Percentiles rank a stretch among this genome's conserved stretches.
phyloP scores from a whole-genome alignment of 108 stramenopile species.

The Conticribra weissflogii region DNA sequence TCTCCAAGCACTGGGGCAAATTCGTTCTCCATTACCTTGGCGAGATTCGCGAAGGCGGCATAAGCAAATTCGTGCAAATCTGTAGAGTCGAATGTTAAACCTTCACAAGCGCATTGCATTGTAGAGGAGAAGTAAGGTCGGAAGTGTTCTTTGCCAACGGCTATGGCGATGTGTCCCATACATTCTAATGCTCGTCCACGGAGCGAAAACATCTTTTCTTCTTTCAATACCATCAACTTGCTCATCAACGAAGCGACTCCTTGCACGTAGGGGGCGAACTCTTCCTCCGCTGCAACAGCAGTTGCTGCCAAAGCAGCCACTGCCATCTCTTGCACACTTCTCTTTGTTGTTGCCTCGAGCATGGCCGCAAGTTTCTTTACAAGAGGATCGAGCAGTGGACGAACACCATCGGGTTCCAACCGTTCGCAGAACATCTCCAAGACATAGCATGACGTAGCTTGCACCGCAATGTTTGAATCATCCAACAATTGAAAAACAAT shows the following conservation, averaged over 20 bases:
- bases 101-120: slow-evolving; percentile 89
- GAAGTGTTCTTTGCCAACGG: slow-evolving; percentile 92
- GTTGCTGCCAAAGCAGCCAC: slow-evolving; percentile 96
- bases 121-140: slow-evolving; percentile 93
- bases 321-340: slow-evolving; percentile 96
- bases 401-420: slow-evolving; percentile 92
- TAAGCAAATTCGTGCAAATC: slow-evolving; percentile 97
- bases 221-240: slow-evolving; percentile 80
- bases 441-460: slow-evolving; percentile 96
- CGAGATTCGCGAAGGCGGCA: slow-evolving; percentile 94
- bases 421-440: slow-evolving; percentile 99
- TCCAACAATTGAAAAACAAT: slow-evolving; percentile 93
- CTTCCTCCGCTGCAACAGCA: slow-evolving; percentile 96
- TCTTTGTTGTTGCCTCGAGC: slow-evolving; percentile 90
- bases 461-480: slow-evolving; percentile 86
- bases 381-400: slow-evolving; percentile 89
- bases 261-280: slow-evolving; percentile 93
- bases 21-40: slow-evolving; percentile 96
- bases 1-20: slow-evolving; percentile 89
- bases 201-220: slow-evolving; percentile 80
- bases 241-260: slow-evolving; percentile 86
- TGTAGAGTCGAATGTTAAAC: slow-evolving; percentile 82
- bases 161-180: slow-evolving; percentile 99
- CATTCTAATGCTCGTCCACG: slow-evolving; percentile 97
- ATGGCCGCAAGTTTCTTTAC: slow-evolving; percentile 90